Conservation (phyloP, 495 filamentous ascomycete species). For the Letharia columbiana region DNA sequence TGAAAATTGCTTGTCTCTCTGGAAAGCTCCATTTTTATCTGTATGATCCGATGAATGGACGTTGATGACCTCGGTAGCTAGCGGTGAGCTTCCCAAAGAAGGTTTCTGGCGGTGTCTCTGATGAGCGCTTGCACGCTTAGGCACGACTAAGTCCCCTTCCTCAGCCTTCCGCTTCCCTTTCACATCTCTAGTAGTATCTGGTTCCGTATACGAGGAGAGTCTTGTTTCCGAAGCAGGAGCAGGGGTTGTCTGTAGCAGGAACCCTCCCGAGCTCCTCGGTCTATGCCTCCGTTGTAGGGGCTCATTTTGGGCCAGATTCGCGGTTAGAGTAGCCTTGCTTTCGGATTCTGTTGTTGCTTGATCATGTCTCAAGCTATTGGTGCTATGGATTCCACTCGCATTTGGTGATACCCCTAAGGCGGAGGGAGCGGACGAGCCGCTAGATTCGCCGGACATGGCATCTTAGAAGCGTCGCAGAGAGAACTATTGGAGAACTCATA, state of each 20-base stretch:
- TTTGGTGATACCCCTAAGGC: not conserved
- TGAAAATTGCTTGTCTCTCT: constrained; percentile 1
- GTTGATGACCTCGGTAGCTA: constrained; percentile 25
- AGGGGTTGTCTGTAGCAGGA: constrained; percentile 37
- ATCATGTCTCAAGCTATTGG: not conserved
- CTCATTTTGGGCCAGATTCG: constrained; percentile 9
- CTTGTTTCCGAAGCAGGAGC: constrained; percentile 32
- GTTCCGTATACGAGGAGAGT: not conserved
- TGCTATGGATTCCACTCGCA: not conserved
- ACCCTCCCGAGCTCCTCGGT: constrained; percentile 37
- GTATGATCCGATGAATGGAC: constrained; percentile 3
- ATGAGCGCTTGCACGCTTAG: constrained; percentile 15
- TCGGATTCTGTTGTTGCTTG: not conserved
- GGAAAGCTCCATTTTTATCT: not conserved
- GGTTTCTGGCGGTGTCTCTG: constrained; percentile 13
- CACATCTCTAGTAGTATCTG: constrained; percentile 9
- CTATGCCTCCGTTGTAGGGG: constrained; percentile 19
- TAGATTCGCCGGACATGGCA: constrained; percentile 23
- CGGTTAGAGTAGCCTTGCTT: not conserved
- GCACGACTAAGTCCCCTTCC: constrained; percentile 15
- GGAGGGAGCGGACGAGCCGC: constrained; percentile 9
- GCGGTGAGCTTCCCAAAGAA: constrained; percentile 24
- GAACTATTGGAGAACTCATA: constrained; percentile 9
- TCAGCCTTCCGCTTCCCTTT: constrained; percentile 23
- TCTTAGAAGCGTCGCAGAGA: constrained; percentile 7